These are phyloP conservation scores for Centaurea solstitialis DNA, from an alignment of 129 eudicot species.

Conservation along the genomic window DNA sequence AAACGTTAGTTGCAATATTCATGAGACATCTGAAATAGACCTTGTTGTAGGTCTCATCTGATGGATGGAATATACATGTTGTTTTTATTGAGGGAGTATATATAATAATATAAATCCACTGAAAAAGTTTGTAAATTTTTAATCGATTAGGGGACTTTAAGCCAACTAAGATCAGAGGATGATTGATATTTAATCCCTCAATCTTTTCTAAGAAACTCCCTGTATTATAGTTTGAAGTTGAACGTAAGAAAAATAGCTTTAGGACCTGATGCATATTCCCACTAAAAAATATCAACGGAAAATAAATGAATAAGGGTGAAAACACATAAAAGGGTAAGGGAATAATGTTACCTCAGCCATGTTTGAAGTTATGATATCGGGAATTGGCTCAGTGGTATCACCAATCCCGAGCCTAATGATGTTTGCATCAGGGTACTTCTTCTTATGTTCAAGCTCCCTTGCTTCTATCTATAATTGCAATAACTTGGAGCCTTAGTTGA, in stretches of 20 bases:
- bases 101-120: neutral
- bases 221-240: neutral
- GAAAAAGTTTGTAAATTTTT: neutral
- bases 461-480: constrained; percentile 55
- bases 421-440: constrained; percentile 76
- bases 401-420: constrained; percentile 89
- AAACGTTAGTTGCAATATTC: neutral
- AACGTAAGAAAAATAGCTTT: neutral
- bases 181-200: neutral
- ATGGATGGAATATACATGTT: too few relatives aligned
- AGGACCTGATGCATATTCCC: neutral
- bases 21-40: too few relatives aligned
- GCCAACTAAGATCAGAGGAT: neutral
- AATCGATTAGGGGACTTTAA: neutral
- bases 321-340: neutral
- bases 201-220: neutral
- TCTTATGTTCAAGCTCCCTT: constrained; percentile 57
- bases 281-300: neutral
- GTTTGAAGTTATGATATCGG: constrained; percentile 57
- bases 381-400: constrained; percentile 83
- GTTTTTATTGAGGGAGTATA: too few relatives aligned
- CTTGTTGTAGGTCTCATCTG: too few relatives aligned
- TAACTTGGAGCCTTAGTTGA: neutral
- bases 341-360: constrained; percentile 66
- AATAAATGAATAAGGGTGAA: neutral